Base-by-base conservation (phyloP, 2,329 filamentous ascomycete species). In the Bipolaris zeicola region DNA sequence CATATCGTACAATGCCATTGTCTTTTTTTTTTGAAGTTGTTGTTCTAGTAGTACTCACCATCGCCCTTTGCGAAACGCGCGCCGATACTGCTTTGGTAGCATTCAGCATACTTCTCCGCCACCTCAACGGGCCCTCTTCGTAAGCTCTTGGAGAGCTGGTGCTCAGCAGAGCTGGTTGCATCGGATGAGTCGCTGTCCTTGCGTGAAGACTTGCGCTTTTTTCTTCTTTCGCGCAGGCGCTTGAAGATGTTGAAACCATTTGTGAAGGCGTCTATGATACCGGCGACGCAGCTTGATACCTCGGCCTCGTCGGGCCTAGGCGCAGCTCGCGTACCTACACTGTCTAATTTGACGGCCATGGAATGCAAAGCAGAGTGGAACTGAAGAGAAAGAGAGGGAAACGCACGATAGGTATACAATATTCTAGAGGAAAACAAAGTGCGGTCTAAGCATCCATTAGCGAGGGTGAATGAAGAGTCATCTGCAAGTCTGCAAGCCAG, bases 171-270 rank as follows among this genome's bases (percentile, higher is more conserved):
- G 10, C 62, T 67, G 28, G 63, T 61, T 22, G 58, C 50, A 47
- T 71, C 67, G 28, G 52, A 43, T 22, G 56, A 51, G 36, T 61
- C 57, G 16, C 49, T 57, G 14, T 70, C 61, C 45, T 65, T 66
- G 14, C 62, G 66, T 26, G 65, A 48, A 4, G 45, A 68, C 58
- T 71, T 76, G 55, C 67, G 66, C 57, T 68, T 72, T 50, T 65
- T 64, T 36, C 69, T 64, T 44, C 69, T 64, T 52, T 77, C 72
- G 14, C 75, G 71, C 34, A 80, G 63, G 54, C 75, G 70, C 60
- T 76, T 79, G 68, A 80, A 79, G 16, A 81, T 75, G 60, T 80
- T 77, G 31, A 80, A 67, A 24, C 78, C 78, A 61, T 76, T 76
- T 36, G 76, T 70, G 61, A 81, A 81, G 6, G 79, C 78, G 38